These are phyloP conservation scores for Boletellus emodensis DNA, from an alignment of 768 basidiomycete species.

Conservation along the genomic window DNA sequence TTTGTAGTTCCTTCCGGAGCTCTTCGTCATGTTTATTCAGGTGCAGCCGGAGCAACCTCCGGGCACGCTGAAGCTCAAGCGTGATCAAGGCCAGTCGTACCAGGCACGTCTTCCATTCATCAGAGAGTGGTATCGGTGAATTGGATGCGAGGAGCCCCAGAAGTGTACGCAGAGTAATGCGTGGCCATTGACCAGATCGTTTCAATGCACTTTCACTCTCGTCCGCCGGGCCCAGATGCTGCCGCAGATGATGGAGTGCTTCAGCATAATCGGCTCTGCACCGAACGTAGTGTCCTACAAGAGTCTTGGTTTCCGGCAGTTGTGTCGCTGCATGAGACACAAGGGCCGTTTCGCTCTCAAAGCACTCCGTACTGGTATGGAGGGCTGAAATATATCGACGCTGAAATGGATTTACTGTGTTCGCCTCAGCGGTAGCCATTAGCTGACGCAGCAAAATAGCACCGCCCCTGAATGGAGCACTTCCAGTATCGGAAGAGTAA, in stretches of 20 bases:
- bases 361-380: background rate
- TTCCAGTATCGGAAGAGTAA: background rate
- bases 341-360: constrained; percentile 1
- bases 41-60: background rate
- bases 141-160: constrained; percentile 27
- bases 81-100: constrained; percentile 26
- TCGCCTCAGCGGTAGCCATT: background rate
- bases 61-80: constrained; percentile 26
- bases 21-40: background rate
- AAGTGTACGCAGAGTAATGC: constrained; percentile 26
- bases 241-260: background rate
- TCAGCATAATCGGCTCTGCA: background rate
- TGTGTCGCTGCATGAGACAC: background rate
- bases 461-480: background rate
- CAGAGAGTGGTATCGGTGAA: constrained; percentile 6
- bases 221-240: constrained; percentile 7
- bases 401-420: background rate
- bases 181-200: constrained; percentile 33
- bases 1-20: background rate
- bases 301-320: background rate
- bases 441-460: background rate
- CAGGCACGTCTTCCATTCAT: constrained; percentile 27
- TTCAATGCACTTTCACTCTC: constrained; percentile 7
- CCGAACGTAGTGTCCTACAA: constrained; percentile 1
- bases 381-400: background rate